Conservation (phyloP, 805 yeast species). For the Cyberlindnera xishuangbannaensis region DNA sequence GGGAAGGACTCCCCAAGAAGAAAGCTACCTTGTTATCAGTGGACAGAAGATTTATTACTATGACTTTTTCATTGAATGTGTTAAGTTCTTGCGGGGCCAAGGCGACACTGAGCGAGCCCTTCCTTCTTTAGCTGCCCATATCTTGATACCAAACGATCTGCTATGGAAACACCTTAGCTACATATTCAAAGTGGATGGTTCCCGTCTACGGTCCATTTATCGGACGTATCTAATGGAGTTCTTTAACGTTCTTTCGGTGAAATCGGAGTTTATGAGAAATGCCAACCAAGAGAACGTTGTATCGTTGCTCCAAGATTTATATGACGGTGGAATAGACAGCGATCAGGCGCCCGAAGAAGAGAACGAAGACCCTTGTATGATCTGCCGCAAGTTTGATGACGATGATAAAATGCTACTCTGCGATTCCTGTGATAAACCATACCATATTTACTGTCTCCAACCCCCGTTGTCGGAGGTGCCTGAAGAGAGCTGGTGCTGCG, state of each 20-base stretch:
- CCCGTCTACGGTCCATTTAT: not conserved
- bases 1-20: constrained; percentile 9
- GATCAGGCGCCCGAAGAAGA: constrained; percentile 3
- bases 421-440: constrained; percentile 67
- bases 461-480: constrained; percentile 53
- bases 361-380: constrained; percentile 36
- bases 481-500: constrained; percentile 70
- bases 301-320: constrained; percentile 24
- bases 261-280: not conserved
- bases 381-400: constrained; percentile 42
- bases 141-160: constrained; percentile 12
- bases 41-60: constrained; percentile 27
- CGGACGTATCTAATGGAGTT: not conserved
- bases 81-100: constrained; percentile 20
- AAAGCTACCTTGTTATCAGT: constrained; percentile 9
- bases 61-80: constrained; percentile 33
- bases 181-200: not conserved
- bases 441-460: constrained; percentile 61
- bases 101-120: constrained; percentile 4
- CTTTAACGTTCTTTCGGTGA: not conserved
- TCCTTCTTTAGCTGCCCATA: constrained; percentile 10
- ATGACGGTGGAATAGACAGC: not conserved
- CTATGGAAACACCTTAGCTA: constrained; percentile 25
- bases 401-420: constrained; percentile 53
- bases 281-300: constrained; percentile 23